Percentiles rank a stretch among this genome's conserved stretches.
These are phyloP conservation scores for Amylostereum areolatum DNA, from an alignment of 1,284 basidiomycete genomes.

Conservation along the genomic window DNA sequence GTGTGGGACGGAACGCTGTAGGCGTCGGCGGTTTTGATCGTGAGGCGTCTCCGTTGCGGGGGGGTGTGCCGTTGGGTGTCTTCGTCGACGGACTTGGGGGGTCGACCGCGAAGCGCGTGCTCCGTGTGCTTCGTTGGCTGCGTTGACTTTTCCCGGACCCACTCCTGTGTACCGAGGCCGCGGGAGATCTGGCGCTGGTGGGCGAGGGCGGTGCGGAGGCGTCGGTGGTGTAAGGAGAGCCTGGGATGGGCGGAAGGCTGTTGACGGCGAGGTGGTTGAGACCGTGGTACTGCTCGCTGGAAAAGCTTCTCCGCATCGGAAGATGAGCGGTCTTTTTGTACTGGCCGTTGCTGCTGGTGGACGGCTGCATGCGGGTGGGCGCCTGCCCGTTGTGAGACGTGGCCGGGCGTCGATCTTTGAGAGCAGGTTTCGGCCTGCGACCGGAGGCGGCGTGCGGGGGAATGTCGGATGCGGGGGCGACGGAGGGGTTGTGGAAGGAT, in stretches of 20 bases:
- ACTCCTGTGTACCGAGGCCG: too few species aligned
- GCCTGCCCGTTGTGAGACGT: conserved; percentile 29
- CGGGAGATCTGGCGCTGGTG: too few species aligned
- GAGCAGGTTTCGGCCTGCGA: conserved; percentile 3
- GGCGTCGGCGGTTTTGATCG: too few species aligned
- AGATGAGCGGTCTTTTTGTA: conserved; percentile 18
- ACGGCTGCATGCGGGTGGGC: conserved; percentile 19
- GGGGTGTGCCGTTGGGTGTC: too few species aligned
- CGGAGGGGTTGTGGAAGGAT: conserved; percentile 16
- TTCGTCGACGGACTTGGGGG: too few species aligned
- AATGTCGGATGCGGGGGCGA: conserved; percentile 19
- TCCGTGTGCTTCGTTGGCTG: too few species aligned
- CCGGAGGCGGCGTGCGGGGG: background rate
- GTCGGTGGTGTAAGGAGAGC: conserved; percentile 51
- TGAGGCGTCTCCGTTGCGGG: conserved; percentile 13
- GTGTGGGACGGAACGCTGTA: conserved; percentile 7
- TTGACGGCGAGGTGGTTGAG: conserved; percentile 24
- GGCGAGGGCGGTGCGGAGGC: conserved; percentile 38
- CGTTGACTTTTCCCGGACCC: too few species aligned
- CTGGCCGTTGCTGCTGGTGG: conserved; percentile 12
- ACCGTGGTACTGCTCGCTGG: conserved; percentile 33
- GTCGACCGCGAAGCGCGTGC: too few species aligned
- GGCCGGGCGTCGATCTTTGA: conserved; percentile 26
- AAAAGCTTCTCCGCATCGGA: conserved; percentile 30
- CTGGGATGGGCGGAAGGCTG: conserved; percentile 54